Conservation (phyloP, 2,329 filamentous ascomycete genomes). For the Fusarium miscanthi region DNA sequence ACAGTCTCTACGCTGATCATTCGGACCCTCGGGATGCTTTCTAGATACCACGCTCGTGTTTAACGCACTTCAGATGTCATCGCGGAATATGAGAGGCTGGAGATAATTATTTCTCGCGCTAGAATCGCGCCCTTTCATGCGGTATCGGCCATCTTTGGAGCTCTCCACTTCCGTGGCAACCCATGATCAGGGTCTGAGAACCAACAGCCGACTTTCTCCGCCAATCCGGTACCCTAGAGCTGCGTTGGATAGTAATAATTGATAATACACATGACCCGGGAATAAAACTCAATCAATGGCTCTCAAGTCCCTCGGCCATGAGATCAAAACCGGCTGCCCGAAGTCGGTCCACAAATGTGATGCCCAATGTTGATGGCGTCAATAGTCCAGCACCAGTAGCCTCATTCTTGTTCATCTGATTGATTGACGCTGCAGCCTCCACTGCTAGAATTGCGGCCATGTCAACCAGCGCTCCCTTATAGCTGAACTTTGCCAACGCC, state of each 20-base stretch:
- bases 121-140: neutral
- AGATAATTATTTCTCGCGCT: neutral
- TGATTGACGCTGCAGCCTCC: neutral
- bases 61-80: neutral
- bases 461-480: neutral
- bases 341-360: neutral
- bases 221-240: neutral
- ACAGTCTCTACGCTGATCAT: neutral
- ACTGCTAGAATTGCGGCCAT: constrained; percentile 3
- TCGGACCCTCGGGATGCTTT: neutral
- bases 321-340: neutral
- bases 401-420: neutral
- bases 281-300: neutral
- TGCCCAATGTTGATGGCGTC: neutral
- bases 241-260: neutral
- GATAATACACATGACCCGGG: neutral
- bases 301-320: neutral
- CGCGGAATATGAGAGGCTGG: neutral
- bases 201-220: neutral
- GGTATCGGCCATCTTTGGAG: neutral
- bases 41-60: accelerated
- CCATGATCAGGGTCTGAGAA: neutral
- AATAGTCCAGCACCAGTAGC: neutral
- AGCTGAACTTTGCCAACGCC: neutral
- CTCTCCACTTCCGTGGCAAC: neutral